A percentile compares a stretch with the other conserved stretches of the same genome.
Evolutionary conservation across 2,329 filamentous ascomycete species (phyloP).

Genomic region (Endoconidiophora polonica): DNA sequence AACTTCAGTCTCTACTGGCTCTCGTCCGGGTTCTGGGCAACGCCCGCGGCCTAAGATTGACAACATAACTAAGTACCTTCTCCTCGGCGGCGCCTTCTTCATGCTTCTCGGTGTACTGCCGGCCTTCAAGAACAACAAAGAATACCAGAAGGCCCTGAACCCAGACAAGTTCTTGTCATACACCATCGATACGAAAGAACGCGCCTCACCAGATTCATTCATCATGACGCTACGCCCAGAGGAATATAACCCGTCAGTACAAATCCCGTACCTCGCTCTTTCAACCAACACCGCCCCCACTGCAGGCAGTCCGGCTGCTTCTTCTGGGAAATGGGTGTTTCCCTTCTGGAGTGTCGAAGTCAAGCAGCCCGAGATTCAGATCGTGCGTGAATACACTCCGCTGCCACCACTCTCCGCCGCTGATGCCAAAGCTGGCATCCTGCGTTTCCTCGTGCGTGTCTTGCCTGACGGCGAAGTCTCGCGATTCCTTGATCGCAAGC

Average conservation of each 20-base stretch:
- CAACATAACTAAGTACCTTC: conserved; percentile 11
- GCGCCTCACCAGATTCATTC: conserved; percentile 49
- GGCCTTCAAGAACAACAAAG: conserved; percentile 9
- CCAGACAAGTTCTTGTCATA: conserved; percentile 46
- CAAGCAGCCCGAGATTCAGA: conserved; percentile 87
- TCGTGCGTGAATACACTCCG: conserved; percentile 81
- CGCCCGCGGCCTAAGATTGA: conserved; percentile 3
- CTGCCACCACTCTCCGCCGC: conserved; percentile 38
- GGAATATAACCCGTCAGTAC: conserved; percentile 11
- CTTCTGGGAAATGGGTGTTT: conserved; percentile 21
- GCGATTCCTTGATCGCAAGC: conserved; percentile 53
- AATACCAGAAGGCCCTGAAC: conserved; percentile 30
- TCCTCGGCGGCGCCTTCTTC: conserved; percentile 9
- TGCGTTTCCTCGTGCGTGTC: conserved; percentile 65
- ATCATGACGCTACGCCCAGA: conserved; percentile 46
- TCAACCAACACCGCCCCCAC: conserved; percentile 17
- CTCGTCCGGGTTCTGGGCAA: not conserved
- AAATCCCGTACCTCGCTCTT: conserved; percentile 15
- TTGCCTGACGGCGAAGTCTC: conserved; percentile 75
- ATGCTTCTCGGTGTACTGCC: conserved; percentile 10
- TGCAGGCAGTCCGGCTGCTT: conserved; percentile 5
- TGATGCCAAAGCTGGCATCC: conserved; percentile 22
- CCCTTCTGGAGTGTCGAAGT: conserved; percentile 81
- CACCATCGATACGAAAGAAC: conserved; percentile 41
- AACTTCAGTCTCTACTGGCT: not conserved